Conservation (phyloP, 495 filamentous ascomycete genomes). For the Glonium stellatum region DNA sequence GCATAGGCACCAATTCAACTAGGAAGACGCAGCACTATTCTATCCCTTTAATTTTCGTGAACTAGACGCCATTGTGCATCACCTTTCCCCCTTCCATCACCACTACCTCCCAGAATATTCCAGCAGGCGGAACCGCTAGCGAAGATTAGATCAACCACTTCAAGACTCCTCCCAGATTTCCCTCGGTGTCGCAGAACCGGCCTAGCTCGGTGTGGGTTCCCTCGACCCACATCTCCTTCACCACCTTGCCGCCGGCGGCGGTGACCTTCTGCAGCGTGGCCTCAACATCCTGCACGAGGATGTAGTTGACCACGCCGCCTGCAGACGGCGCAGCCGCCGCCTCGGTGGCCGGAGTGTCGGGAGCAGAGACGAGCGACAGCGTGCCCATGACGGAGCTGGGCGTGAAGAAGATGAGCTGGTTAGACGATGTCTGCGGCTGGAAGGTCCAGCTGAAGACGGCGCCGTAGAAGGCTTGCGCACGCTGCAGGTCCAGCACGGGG, state of each 20-base stretch:
- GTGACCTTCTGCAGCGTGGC: conserved; percentile 4
- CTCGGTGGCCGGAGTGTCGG: neutral
- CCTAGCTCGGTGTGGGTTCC: conserved; percentile 2
- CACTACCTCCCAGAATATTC: no score
- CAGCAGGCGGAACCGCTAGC: no score
- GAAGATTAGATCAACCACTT: conserved; percentile 5
- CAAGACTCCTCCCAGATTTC: conserved; percentile 6
- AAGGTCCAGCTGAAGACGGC: conserved; percentile 6
- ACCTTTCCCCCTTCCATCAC: no score
- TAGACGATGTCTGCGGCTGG: neutral
- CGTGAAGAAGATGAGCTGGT: conserved; percentile 5
- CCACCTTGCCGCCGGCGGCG: conserved; percentile 2
- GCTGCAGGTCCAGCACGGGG: neutral
- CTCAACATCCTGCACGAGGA: conserved; percentile 1
- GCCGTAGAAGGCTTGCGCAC: conserved; percentile 4
- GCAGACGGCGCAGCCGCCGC: neutral
- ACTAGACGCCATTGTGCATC: no score
- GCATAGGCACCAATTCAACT: no score
- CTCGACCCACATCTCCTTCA: conserved; percentile 3
- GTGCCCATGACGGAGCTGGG: conserved; percentile 5
- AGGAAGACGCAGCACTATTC: no score
- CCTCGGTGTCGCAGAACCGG: conserved; percentile 4
- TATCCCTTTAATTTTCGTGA: no score
- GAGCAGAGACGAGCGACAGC: neutral
- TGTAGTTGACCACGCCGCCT: conserved; percentile 1